Evolutionary conservation across 2,329 filamentous ascomycete genomes (phyloP).

Genomic region (Tothia fuscella): DNA sequence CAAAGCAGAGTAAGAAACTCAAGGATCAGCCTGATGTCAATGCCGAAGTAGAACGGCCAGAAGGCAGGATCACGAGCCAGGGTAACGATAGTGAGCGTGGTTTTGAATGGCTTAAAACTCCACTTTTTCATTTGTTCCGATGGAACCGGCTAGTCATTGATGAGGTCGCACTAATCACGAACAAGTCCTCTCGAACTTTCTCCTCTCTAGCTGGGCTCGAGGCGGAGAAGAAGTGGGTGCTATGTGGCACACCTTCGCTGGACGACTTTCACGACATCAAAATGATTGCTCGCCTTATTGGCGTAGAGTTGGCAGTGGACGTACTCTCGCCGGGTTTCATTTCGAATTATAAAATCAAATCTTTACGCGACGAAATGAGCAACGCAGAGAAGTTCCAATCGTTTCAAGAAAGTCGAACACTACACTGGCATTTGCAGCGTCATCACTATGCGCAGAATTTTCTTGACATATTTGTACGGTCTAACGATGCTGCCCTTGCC

Average conservation of each 20-base stretch:
- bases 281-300: slow-evolving; percentile 44
- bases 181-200: slow-evolving; percentile 18
- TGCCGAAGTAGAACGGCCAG: no score
- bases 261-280: slow-evolving; percentile 48
- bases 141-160: slow-evolving; percentile 52
- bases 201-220: slow-evolving; percentile 23
- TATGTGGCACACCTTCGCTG: slow-evolving; percentile 51
- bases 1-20: no score
- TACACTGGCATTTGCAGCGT: slow-evolving; percentile 40
- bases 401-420: slow-evolving; percentile 37
- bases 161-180: slow-evolving; percentile 48
- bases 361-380: slow-evolving; percentile 31
- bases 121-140: slow-evolving; percentile 46
- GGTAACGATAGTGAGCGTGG: no score
- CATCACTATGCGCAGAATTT: slow-evolving; percentile 43
- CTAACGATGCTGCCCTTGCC: slow-evolving; percentile 15
- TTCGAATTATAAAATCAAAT: slow-evolving; percentile 34
- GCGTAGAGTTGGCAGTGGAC: slow-evolving; percentile 42
- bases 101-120: slow-evolving; percentile 19
- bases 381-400: slow-evolving; percentile 45
- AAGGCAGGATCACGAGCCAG: no score
- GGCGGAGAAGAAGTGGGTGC: slow-evolving; percentile 45
- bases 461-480: slow-evolving; percentile 40
- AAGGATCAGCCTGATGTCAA: no score
- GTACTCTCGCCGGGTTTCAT: slow-evolving; percentile 28